Base-by-base conservation (phyloP, 768 basidiomycete genomes). In the Cyathus striatus region DNA sequence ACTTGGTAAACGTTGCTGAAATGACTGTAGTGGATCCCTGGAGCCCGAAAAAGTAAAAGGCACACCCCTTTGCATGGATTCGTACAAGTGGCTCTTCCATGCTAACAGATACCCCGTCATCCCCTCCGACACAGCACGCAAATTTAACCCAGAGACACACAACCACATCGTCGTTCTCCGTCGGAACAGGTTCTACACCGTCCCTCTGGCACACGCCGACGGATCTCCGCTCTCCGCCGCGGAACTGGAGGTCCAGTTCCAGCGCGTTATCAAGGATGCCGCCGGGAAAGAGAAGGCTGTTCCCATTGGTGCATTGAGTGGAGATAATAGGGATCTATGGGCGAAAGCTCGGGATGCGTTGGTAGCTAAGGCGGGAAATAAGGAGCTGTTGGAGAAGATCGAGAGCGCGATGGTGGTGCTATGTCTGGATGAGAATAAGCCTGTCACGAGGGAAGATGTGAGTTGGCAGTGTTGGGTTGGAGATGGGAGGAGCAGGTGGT, bases 1-100 rank as follows among this genome's bases (percentile, higher is more conserved):
- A 17, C 26, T 40, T 42, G 18, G 6, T 13, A 23, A 23, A n/a
- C 27, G 27, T 38, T 33, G 32, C 35, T 2, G 49, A 2, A 9
- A 26, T 20, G 18, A 38, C 23, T 40, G 2, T 46, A 90, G 86
- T 49, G 76, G 84, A 46, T 69, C 75, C 36, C 75, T 98, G 18
- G 90, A 91, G 61, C 94, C 95, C 1, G 95, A 99, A 55, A 92
- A 80, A 62, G 76, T 86, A 18, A 76, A 78, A 43, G 82, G 78
- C 18, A 69, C 69, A 13, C 92, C 96, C 2, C 70, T 98, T 6
- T 86, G 86, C 63, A 96, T 95, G 90, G 72, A 70, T 0, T 90
- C 90, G n/a, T 96, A 95, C 76, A 84, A 92, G 61, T 95, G 92
- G 85, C 73, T 98, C 73, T 99, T 99, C 79, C 96, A 98, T 63